phyloP scores from a whole-genome alignment of 2,329 filamentous ascomycete genomes.

The Cercospora brassicicola region DNA sequence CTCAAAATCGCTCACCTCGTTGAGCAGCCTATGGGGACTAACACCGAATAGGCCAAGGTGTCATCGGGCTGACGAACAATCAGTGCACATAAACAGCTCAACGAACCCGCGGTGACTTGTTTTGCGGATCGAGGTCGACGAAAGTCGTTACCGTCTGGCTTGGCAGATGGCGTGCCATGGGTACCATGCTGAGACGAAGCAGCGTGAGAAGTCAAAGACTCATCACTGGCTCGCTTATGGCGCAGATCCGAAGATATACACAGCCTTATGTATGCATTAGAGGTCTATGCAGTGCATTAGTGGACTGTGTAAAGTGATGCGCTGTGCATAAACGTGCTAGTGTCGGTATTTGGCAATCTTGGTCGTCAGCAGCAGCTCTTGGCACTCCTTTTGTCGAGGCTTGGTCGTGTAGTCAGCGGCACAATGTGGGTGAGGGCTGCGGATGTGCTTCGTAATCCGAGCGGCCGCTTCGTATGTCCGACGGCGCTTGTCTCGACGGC shows the following conservation, averaged over 20 bases:
- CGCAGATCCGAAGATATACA: background rate
- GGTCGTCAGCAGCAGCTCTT: background rate
- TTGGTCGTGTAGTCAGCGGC: background rate
- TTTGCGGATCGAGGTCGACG: background rate
- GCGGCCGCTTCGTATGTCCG: background rate
- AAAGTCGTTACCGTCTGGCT: background rate
- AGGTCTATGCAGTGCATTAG: background rate
- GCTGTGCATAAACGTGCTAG: background rate
- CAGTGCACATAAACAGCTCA: background rate
- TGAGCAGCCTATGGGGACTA: background rate
- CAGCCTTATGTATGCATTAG: background rate
- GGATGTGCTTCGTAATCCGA: background rate
- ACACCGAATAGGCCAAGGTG: background rate
- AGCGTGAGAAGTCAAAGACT: background rate
- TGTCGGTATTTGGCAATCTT: background rate
- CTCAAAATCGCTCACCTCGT: background rate
- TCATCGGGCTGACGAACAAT: background rate
- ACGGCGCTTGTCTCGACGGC: background rate
- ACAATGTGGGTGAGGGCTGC: background rate
- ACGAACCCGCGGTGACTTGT: background rate
- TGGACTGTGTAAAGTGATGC: background rate
- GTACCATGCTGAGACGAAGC: background rate
- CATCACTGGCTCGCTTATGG: background rate
- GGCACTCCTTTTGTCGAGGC: background rate
- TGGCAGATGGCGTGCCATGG: background rate